Evolutionary conservation across 139 green algal species (phyloP).

Genomic region (Ettlia oleoabundans): DNA sequence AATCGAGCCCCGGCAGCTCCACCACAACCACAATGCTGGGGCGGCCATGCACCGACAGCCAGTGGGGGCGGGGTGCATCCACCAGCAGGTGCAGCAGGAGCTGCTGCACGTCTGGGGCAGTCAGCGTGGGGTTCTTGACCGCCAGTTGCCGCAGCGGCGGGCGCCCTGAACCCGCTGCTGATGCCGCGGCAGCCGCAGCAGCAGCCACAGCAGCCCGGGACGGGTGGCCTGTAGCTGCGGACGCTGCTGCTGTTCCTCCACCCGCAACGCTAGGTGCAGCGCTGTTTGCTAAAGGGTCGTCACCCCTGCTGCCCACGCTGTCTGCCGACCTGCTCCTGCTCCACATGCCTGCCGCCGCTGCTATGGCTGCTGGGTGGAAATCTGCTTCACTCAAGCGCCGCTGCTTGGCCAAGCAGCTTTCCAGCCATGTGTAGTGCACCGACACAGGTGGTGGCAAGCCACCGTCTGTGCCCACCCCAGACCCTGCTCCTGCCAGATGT

Average conservation of each 20-base stretch:
- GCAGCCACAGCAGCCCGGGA: background rate
- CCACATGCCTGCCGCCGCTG: background rate
- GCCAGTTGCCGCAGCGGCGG: slow-evolving; percentile 21
- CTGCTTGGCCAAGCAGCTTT: background rate
- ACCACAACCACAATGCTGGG: slow-evolving; percentile 55
- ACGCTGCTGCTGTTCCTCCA: background rate
- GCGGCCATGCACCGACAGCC: slow-evolving; percentile 42
- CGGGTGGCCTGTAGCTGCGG: background rate
- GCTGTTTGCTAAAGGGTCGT: no score
- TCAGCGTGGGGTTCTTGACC: background rate
- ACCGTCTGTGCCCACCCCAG: no score
- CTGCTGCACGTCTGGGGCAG: background rate
- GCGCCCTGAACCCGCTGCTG: background rate
- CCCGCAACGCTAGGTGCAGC: no score
- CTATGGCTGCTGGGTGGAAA: background rate
- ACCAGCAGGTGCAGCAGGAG: slow-evolving; percentile 28
- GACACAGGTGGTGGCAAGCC: no score
- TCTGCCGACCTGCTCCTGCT: no score
- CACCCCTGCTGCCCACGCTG: background rate
- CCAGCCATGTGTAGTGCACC: slow-evolving; percentile 33
- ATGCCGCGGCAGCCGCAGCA: background rate
- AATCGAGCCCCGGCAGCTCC: slow-evolving; percentile 60
- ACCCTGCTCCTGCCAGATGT: no score
- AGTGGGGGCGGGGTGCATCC: slow-evolving; percentile 1
- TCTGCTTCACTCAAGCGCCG: slow-evolving; percentile 7